Evolutionary conservation across 305 asterid species (phyloP).

Genomic region (Solanum hybrid): DNA sequence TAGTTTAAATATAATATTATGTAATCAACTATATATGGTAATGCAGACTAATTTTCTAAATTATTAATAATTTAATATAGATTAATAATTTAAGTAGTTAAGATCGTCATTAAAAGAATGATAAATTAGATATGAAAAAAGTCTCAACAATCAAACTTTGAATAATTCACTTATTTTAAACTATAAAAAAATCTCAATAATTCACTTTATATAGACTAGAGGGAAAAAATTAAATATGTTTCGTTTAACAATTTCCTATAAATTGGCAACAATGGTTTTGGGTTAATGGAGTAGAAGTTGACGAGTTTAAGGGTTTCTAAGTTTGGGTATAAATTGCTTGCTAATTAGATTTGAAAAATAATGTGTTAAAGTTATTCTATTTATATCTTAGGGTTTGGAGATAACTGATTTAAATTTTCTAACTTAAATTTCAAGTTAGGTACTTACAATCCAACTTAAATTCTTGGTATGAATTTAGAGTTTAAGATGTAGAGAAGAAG

Average conservation of each 20-base stretch:
- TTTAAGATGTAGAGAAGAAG: not conserved
- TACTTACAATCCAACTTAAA: not conserved
- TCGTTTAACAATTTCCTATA: not conserved
- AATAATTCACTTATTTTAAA: no score
- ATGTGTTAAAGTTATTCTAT: not conserved
- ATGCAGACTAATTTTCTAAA: not conserved
- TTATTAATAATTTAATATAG: no score
- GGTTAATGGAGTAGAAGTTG: not conserved
- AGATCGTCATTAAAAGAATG: not conserved
- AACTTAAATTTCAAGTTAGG: not conserved
- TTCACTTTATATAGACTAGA: not conserved
- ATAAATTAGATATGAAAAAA: no score
- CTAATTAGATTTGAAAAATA: not conserved
- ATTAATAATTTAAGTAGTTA: no score
- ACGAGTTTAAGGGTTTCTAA: no score
- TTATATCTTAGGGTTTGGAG: not conserved
- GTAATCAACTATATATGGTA: not conserved
- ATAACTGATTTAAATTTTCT: no score
- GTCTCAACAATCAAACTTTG: not conserved
- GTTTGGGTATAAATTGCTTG: not conserved
- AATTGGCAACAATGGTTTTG: not conserved
- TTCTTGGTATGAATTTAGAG: constrained; percentile 12
- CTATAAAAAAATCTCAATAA: not conserved
- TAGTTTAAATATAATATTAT: not conserved
- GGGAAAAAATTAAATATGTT: not conserved